These are phyloP conservation scores for Linnemannia elongata DNA, from an alignment of 192 early-diverging fungal genomes.

Conservation along the genomic window DNA sequence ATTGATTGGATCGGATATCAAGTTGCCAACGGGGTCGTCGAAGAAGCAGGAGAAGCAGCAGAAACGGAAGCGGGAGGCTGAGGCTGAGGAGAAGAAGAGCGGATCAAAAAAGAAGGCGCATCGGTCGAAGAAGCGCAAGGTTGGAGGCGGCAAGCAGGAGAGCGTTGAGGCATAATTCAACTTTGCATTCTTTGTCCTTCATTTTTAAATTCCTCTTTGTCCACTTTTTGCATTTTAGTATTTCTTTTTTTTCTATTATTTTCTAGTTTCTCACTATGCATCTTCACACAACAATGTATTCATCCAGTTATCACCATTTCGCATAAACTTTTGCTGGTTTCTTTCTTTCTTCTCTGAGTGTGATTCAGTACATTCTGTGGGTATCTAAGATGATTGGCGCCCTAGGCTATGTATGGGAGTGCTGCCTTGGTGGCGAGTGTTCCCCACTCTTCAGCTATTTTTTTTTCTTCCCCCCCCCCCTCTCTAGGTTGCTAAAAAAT, in stretches of 20 bases:
- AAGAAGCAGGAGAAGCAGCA: conserved; percentile 56
- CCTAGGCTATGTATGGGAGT: too few relatives aligned
- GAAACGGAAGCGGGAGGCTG: conserved; percentile 49
- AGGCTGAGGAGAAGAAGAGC: conserved; percentile 42
- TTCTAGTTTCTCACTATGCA: background rate
- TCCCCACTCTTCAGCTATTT: background rate
- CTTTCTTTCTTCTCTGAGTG: background rate
- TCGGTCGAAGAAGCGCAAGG: conserved; percentile 53
- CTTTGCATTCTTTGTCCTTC: conserved; percentile 5
- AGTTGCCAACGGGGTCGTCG: conserved; percentile 29
- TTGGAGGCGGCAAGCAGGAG: conserved; percentile 16
- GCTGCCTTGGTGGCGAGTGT: too few relatives aligned
- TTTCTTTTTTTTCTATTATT: background rate
- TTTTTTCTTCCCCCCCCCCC: background rate
- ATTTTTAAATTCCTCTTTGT: conserved; percentile 16
- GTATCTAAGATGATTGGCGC: too few relatives aligned
- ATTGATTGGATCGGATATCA: conserved; percentile 57
- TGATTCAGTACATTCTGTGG: too few relatives aligned
- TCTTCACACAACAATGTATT: background rate
- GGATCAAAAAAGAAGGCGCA: conserved; percentile 56
- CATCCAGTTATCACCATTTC: background rate
- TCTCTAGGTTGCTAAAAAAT: too few relatives aligned
- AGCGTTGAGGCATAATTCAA: background rate
- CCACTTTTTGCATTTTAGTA: conserved; percentile 8
- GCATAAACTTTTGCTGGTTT: too few relatives aligned